A percentile compares a stretch with the other conserved stretches of the same genome.
Conservation (phyloP, 2,329 filamentous ascomycete species). For the Aspergillus pseudotamarii region DNA sequence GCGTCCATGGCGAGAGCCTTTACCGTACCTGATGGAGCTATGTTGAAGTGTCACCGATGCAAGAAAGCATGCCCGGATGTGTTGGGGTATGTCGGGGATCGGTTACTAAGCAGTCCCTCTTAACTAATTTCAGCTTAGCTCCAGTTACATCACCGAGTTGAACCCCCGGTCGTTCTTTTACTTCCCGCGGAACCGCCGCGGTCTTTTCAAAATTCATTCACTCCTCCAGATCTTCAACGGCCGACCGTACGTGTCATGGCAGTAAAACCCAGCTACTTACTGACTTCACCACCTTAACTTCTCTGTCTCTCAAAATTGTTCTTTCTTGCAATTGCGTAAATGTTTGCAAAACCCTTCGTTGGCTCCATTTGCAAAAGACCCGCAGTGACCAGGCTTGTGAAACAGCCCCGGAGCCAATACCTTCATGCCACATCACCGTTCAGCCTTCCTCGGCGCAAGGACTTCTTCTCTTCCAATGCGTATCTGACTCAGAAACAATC, state of each 20-base stretch:
- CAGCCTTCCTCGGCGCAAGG: conserved; percentile 54
- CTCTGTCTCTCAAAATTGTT: neutral
- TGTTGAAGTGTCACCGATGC: neutral
- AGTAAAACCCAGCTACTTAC: neutral
- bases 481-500: conserved; percentile 49
- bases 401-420: conserved; percentile 37
- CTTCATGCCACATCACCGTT: conserved; percentile 39
- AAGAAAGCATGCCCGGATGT: neutral
- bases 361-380: conserved; percentile 37
- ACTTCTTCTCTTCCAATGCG: conserved; percentile 69
- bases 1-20: conserved; percentile 42
- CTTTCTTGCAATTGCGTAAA: conserved; percentile 12
- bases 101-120: conserved; percentile 15
- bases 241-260: neutral
- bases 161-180: neutral
- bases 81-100: conserved; percentile 8
- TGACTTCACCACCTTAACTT: neutral
- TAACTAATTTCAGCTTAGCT: neutral
- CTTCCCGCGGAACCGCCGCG: conserved; percentile 1
- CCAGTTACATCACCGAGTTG: neutral
- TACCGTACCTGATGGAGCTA: conserved; percentile 22
- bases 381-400: conserved; percentile 24
- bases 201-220: neutral
- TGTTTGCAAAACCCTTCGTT: conserved; percentile 38
- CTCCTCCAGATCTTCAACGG: neutral